phyloP scores from a whole-genome alignment of 306 rosid genomes.

The Rubus idaeus region DNA sequence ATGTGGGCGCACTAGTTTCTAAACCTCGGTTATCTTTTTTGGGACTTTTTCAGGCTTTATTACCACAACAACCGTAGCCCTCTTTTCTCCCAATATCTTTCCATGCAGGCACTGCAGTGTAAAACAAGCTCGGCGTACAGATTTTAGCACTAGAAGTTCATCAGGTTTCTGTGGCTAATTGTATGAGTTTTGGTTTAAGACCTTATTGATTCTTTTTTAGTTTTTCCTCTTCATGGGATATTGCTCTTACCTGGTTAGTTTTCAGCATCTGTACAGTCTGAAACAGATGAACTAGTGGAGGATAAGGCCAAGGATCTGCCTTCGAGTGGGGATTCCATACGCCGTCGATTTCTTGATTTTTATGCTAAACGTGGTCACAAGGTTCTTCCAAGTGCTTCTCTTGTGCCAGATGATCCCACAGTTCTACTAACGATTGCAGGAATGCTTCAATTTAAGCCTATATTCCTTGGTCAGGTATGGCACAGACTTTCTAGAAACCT shows the following conservation, averaged over 20 bases:
- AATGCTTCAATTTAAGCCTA: constrained; percentile 95
- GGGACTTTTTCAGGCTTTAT: constrained; percentile 35
- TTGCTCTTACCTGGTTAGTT: constrained; percentile 27
- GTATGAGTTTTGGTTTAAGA: constrained; percentile 20
- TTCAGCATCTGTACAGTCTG: constrained; percentile 60
- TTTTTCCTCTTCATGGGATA: constrained; percentile 21
- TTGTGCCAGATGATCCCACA: constrained; percentile 90
- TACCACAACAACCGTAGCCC: constrained; percentile 26
- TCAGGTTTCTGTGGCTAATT: constrained; percentile 43
- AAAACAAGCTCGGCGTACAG: constrained; percentile 22
- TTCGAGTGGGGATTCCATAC: constrained; percentile 76
- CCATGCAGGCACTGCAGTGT: constrained; percentile 20
- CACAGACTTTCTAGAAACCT: neutral
- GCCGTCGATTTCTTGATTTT: constrained; percentile 58
- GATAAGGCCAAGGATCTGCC: constrained; percentile 35
- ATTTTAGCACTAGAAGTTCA: constrained; percentile 37
- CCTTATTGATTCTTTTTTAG: constrained; percentile 3
- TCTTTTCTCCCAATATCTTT: constrained; percentile 27
- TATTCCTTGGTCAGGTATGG: constrained; percentile 79
- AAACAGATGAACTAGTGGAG: constrained; percentile 37
- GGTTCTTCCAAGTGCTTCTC: constrained; percentile 86
- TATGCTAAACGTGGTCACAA: constrained; percentile 85
- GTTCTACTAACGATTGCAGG: constrained; percentile 95
- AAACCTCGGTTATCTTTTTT: constrained; percentile 10
- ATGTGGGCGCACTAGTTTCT: constrained; percentile 16